Percentiles rank a stretch among this genome's conserved stretches.
phyloP scores from a whole-genome alignment of 78 protist species.

The Tieghemostelium lacteum region DNA sequence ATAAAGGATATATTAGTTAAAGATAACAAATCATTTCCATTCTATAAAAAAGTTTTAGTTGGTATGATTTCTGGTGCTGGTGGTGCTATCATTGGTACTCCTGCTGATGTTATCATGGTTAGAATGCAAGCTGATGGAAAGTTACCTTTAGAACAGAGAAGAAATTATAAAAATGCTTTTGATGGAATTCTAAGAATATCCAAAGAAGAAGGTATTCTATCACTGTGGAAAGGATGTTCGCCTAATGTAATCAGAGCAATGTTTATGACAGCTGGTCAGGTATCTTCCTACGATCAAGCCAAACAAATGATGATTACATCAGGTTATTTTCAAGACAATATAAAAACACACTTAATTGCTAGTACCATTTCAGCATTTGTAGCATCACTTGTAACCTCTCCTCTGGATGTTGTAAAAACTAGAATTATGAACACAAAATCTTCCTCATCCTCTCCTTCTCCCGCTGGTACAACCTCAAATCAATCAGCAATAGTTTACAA shows the following conservation, averaged over 20 bases:
- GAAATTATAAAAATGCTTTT: conserved; percentile 85
- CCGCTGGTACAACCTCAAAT: neutral
- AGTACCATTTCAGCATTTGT: conserved; percentile 78
- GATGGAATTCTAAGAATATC: conserved; percentile 83
- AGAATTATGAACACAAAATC: conserved; percentile 77
- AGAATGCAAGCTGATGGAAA: conserved; percentile 87
- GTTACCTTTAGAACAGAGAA: conserved; percentile 79
- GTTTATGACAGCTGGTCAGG: conserved; percentile 86
- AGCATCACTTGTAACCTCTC: conserved; percentile 75
- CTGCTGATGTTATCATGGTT: conserved; percentile 81
- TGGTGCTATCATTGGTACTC: conserved; percentile 81
- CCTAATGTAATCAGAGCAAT: conserved; percentile 80
- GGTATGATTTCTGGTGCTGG: conserved; percentile 81
- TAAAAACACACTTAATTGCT: conserved; percentile 66
- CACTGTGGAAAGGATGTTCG: conserved; percentile 69
- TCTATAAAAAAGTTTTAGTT: conserved; percentile 32
- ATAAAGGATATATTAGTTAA: conserved; percentile 27
- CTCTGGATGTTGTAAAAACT: conserved; percentile 79
- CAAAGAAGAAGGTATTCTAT: conserved; percentile 82
- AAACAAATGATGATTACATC: conserved; percentile 66
- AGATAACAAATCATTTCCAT: conserved; percentile 49
- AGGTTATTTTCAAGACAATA: conserved; percentile 61
- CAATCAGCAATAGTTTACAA: too few relatives aligned
- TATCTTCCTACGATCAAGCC: conserved; percentile 80
- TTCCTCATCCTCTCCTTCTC: neutral